Evolutionary conservation across 176 grass and related monocot genomes (phyloP), one percentile per base, ranked within the genome.

Genomic region (Eragrostis curvula): DNA sequence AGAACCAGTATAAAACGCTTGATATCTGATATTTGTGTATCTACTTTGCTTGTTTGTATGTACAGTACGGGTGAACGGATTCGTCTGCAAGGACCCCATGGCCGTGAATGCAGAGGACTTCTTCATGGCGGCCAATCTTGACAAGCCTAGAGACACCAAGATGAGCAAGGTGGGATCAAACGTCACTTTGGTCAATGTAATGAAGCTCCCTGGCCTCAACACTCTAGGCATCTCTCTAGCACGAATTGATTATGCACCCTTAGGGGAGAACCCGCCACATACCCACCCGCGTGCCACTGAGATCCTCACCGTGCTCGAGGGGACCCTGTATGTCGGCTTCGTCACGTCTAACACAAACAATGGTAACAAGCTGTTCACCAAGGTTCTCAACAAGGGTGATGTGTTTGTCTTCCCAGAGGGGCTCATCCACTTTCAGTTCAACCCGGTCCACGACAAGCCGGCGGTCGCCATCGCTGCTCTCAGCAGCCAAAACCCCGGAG

Each of bases 341-440:
- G 46, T 89, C 61, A 89, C 87, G 0, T 85, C 87, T 5, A 84
- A 71, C 40, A 23, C 27, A 24, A 36, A 75, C 15, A 79, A 79
- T 4, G 32, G 2, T 36, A 36, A 36, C 44, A 81, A 62, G n/a
- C 69, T 89, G 8, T 79, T 89, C 7, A 5, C 87, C 1, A 88
- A 88, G 66, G 87, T 80, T 1, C 71, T 79, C 11, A 62, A 71
- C 17, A 85, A 85, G 23, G 85, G 71, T 83, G 63, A 68, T 44
- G 39, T 68, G 20, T 68, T 68, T n/a, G 66, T 88, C 28, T 79
- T 82, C 12, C 86, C 78, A 0, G 13, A 70, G 0, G 86, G 86
- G 1, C 81, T 88, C 56, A 79, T 83, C 43, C 73, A 88, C 16
- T 88, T 88, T 3, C 81, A 84, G 12, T 84, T 77, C 46, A 88